Base-by-base conservation (phyloP, 2,329 filamentous ascomycete species). In the Aspergillus eucalypticola region DNA sequence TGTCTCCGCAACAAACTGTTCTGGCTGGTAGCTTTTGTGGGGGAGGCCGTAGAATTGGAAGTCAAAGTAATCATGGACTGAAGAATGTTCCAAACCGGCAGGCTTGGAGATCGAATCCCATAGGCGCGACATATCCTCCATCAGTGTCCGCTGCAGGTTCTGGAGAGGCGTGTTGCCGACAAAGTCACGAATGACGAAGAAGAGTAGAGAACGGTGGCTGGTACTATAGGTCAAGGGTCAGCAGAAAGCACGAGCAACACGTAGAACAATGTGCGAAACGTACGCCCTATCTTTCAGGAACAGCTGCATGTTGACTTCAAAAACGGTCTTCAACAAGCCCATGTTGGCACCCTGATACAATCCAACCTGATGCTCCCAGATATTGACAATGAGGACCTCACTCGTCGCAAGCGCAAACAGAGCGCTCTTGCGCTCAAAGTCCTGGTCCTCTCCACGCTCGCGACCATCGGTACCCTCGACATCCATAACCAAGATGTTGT, bases 401-500 rank as follows among this genome's bases (percentile, higher is more conserved):
- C 94, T 98, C 17, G 95, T 99, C 53, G 95, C 95, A 71, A 99
- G 85, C 54, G 95, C 95, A 79, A 99, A 99, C 19, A 99, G 85
- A 23, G 95, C 95, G 76, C 93, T 97, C 82, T 99, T 99, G 72
- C 95, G 86, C 84, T 99, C 95, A 77, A 99, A 99, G 75, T 99
- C 95, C 78, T 99, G 95, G 74, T 99, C 95, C 77, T 99, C 95
- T 65, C 95, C 95, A 67, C 95, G 86, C 81, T 99, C 95, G 67
- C 95, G 88, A 55, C 95, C 95, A 75, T 99, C 95, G 10, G 95
- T 98, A 67, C 95, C 95, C 78, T 99, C 95, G 46, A 99, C 95
- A 73, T 99, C 95, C 95, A 99, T 99, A 69, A 99, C 95, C 64
- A 99, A 82, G 70, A 99, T 97, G 77, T 99, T 99, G 71, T 96